Conservation (phyloP, 2,329 filamentous ascomycete genomes). For the Diaporthe eres region DNA sequence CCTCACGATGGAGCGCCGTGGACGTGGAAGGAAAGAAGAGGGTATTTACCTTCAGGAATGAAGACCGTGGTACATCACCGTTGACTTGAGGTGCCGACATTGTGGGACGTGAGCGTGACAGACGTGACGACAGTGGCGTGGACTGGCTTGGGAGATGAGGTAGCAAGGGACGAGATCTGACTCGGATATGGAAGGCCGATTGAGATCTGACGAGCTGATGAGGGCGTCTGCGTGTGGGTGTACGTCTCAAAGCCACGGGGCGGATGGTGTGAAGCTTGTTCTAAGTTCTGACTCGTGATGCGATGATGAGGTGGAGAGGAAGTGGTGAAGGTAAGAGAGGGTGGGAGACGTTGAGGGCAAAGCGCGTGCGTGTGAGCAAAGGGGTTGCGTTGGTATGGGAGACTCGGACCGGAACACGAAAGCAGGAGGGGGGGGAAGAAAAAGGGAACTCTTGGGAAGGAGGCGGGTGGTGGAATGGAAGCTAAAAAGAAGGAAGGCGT, state of each 20-base stretch:
- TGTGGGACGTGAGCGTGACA: constrained; percentile 7
- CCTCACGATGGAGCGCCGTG: background rate
- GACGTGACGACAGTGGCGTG: constrained; percentile 11
- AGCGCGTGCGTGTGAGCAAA: constrained; percentile 8
- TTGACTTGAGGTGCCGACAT: constrained; percentile 62
- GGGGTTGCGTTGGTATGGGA: constrained; percentile 26
- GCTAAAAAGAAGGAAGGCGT: constrained; percentile 27
- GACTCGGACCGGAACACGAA: background rate
- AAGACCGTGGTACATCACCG: constrained; percentile 64
- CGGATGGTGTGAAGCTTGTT: constrained; percentile 29
- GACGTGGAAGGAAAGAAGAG: background rate
- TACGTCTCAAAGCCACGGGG: background rate
- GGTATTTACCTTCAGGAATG: constrained; percentile 63
- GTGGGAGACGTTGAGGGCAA: background rate
- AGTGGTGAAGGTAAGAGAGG: background rate
- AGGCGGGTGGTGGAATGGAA: constrained; percentile 31
- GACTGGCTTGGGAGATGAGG: background rate
- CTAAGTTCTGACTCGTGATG: constrained; percentile 22
- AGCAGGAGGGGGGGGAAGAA: background rate
- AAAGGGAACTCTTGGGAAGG: constrained; percentile 10
- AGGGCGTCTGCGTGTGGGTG: constrained; percentile 17
- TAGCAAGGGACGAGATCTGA: constrained; percentile 30
- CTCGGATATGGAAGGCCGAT: constrained; percentile 12
- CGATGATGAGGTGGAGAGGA: background rate
- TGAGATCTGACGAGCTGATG: constrained; percentile 21